Base-by-base conservation (phyloP, 179 eudicot species). In the Silene vulgaris region DNA sequence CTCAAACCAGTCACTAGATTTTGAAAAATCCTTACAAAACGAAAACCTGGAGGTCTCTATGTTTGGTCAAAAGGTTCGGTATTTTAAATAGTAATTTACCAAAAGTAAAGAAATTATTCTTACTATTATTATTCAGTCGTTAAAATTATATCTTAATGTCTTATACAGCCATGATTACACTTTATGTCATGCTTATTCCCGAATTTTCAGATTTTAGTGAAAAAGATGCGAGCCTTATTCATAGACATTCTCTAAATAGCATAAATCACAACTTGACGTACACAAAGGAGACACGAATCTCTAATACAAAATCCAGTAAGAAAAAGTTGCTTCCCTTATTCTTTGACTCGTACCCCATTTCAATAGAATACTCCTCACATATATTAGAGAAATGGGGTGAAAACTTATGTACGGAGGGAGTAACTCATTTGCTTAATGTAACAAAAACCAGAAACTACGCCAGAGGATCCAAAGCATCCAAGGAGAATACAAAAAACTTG, bases 1-100 rank as follows among this genome's bases (percentile, higher is more conserved):
- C 76, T 62, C 32, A 66, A 66, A 54, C 32, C 37, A 62, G 60
- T 63, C 54, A 54, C 20, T 20, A 19, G 57, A 20, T 28, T 43
- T 5, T 2, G 2, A 19, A 11, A 28, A 13, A 62, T 17, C 19
- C 17, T 19, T 17, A 26, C 19, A 57, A 75, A 8, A 35, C 50
- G 52, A 30, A 6, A 63, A 68, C 7, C 1, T 23, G 48, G 0
- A 3, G 59, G 56, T 7, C 35, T 29, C 8, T 13, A 65, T 12
- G 9, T 35, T 35, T 5, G 40, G 35, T 32, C 35, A 4, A 32
- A 32, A 32, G 35, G 35, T 32, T 4, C 4, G 35, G 40, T 35
- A 35, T 35, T 35, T 5, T 35, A 35, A 0, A 35, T 35, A 35
- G 40, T 5, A 35, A 35, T 35, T 35, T 35, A 35, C 40, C 40